Evolutionary conservation across 2,329 filamentous ascomycete genomes (phyloP), one percentile per base, ranked within the genome.

Genomic region (Beauveria brongniartii): DNA sequence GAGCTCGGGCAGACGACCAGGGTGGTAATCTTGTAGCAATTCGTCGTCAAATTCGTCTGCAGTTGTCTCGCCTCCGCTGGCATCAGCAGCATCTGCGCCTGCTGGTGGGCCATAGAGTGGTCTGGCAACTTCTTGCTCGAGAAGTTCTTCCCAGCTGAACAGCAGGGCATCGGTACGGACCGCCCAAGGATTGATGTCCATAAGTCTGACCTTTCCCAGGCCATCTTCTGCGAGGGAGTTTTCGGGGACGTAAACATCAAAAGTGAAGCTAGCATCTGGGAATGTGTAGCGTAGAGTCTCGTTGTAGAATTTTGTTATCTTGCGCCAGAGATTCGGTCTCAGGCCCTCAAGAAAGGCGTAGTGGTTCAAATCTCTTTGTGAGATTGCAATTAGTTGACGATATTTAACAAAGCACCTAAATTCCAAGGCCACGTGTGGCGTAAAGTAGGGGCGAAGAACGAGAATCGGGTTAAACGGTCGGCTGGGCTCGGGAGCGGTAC

Each of bases 121-220:
- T 48, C 75, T 72, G 1, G 84, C 81, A 9, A 89, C 84, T 41
- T 86, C 80, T 76, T 91, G 82, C 0, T 83, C 85, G 62, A 97
- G 78, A 46, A 99, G 80, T 75, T 97, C 93, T 63, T 88, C 72
- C 94, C 94, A 99, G 48, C 86, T 88, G 71, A 96, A 99, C 1
- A 97, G 79, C 50, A 97, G 74, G 5, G 90, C 88, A 75, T 99
- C 94, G 0, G 94, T 99, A 63, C 91, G 81, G 47, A 86, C 83
- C 1, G 93, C 93, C 91, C 93, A 99, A 0, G 94, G 91, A 69
- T 97, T 97, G 69, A 99, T 89, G 71, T 99, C 94, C 54, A 99
- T 88, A 12, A 99, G 78, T 77, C 92, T 89, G 2, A 95, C 90
- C 53, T 84, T 82, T 54, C 90, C 85, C 60, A 95, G 82, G 1